Percentiles rank a stretch among this genome's conserved stretches.
These are phyloP conservation scores for Lachancea dasiensis DNA, from an alignment of 805 yeast genomes.

Conservation along the genomic window DNA sequence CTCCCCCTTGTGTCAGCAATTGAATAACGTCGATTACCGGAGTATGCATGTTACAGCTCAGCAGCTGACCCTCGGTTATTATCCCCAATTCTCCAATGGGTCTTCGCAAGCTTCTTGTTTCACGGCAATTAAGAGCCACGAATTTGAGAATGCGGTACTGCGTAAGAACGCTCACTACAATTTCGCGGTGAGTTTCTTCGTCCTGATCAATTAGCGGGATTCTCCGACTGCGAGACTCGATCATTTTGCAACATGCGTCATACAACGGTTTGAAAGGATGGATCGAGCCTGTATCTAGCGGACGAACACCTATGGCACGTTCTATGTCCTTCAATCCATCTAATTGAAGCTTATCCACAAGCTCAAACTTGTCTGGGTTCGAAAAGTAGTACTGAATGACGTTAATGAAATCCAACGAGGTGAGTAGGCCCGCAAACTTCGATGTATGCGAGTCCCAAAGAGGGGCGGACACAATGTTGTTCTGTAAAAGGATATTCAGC, in stretches of 20 bases:
- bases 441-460: slow-evolving; percentile 89
- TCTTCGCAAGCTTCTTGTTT: slow-evolving; percentile 72
- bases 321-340: slow-evolving; percentile 86
- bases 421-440: slow-evolving; percentile 87
- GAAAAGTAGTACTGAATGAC: slow-evolving; percentile 92
- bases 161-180: slow-evolving; percentile 90
- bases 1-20: slow-evolving; percentile 67
- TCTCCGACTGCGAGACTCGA: slow-evolving; percentile 81
- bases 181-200: slow-evolving; percentile 85
- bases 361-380: slow-evolving; percentile 79
- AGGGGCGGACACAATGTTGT: slow-evolving; percentile 94
- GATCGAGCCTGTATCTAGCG: slow-evolving; percentile 77
- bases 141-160: slow-evolving; percentile 94
- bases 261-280: slow-evolving; percentile 86
- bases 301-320: slow-evolving; percentile 76
- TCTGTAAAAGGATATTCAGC: slow-evolving; percentile 81
- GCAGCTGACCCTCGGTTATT: slow-evolving; percentile 52
- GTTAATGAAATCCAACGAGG: slow-evolving; percentile 88
- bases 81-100: slow-evolving; percentile 67
- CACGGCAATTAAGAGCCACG: slow-evolving; percentile 93
- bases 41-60: slow-evolving; percentile 80
- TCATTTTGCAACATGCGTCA: slow-evolving; percentile 91
- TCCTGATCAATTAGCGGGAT: slow-evolving; percentile 93
- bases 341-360: slow-evolving; percentile 77
- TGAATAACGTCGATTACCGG: slow-evolving; percentile 94